phyloP scores from a whole-genome alignment of 768 basidiomycete genomes.

The Gloeopeniophorella convolvens region DNA sequence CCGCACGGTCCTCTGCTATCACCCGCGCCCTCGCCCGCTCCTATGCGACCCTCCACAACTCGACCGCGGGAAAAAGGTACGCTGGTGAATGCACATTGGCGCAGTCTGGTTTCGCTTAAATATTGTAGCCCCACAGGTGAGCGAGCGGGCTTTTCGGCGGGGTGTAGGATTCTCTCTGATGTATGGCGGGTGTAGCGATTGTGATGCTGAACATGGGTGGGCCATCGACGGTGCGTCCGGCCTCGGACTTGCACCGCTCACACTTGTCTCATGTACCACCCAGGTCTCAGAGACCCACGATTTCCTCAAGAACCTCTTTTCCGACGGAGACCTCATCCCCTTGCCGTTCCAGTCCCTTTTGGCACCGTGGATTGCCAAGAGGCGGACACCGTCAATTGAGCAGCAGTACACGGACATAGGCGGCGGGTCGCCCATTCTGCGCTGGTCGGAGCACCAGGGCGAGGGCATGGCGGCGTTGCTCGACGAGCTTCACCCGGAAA shows the following conservation, averaged over 20 bases:
- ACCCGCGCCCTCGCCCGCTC: slow-evolving; percentile 13
- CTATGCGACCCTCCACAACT: slow-evolving; percentile 15
- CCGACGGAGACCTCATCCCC: slow-evolving; percentile 90
- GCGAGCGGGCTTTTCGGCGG: neutral
- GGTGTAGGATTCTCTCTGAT: neutral
- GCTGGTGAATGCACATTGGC: neutral
- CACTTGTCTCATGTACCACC: slow-evolving; percentile 5
- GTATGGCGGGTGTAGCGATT: slow-evolving; percentile 44
- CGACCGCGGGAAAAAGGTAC: slow-evolving; percentile 14
- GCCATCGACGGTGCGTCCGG: slow-evolving; percentile 68
- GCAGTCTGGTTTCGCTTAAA: neutral
- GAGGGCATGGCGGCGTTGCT: slow-evolving; percentile 83
- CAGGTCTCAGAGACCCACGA: slow-evolving; percentile 89
- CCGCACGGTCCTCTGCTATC: neutral
- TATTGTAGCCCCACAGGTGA: slow-evolving; percentile 20
- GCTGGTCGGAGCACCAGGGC: slow-evolving; percentile 85
- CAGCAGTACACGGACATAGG: slow-evolving; percentile 93
- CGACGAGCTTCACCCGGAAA: slow-evolving; percentile 89
- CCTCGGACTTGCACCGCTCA: neutral
- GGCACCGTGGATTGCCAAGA: slow-evolving; percentile 82
- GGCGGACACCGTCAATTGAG: slow-evolving; percentile 90
- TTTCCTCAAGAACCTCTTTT: slow-evolving; percentile 89
- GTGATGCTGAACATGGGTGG: slow-evolving; percentile 99
- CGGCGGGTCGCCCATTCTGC: slow-evolving; percentile 92
- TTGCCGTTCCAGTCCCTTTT: slow-evolving; percentile 85